phyloP scores from a whole-genome alignment of 202 grass and related monocot species.

The Dendrocalamus latiflorus region DNA sequence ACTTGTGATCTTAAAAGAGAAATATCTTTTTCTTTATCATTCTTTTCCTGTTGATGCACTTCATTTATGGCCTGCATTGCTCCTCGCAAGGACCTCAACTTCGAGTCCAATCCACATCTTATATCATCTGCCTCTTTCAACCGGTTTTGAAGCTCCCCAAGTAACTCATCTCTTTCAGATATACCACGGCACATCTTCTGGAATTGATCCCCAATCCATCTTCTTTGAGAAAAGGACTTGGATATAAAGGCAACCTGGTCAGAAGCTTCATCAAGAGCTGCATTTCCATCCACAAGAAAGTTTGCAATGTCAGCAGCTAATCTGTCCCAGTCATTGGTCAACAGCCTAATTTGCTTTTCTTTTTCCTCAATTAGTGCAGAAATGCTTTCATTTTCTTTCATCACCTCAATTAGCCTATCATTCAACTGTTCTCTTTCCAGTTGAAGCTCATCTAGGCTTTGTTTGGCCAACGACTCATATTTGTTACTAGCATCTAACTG shows the following conservation, averaged over 20 bases:
- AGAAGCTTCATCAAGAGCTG: constrained; percentile 65
- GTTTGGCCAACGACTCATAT: too few relatives aligned
- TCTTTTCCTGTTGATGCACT: too few relatives aligned
- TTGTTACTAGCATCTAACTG: too few relatives aligned
- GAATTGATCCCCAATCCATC: constrained; percentile 62
- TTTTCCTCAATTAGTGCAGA: constrained; percentile 40
- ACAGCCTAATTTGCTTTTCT: constrained; percentile 39
- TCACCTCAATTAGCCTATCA: constrained; percentile 34
- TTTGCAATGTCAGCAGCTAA: constrained; percentile 73
- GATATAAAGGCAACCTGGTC: constrained; percentile 56
- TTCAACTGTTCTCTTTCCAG: too few relatives aligned
- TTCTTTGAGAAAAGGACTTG: constrained; percentile 50
- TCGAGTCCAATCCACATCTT: too few relatives aligned
- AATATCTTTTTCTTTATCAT: constrained; percentile 62
- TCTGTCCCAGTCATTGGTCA: constrained; percentile 62
- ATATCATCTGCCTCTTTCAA: too few relatives aligned
- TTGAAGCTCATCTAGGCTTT: too few relatives aligned
- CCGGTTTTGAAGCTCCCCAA: too few relatives aligned
- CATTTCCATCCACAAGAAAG: constrained; percentile 65
- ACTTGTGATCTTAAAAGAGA: constrained; percentile 50
- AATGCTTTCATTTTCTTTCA: constrained; percentile 48
- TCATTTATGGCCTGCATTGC: too few relatives aligned
- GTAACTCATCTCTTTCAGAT: too few relatives aligned
- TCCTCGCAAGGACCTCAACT: too few relatives aligned
- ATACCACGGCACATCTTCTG: constrained; percentile 61